These are phyloP conservation scores for Myxozyma geophila DNA, from an alignment of 805 yeast species.

Conservation along the genomic window DNA sequence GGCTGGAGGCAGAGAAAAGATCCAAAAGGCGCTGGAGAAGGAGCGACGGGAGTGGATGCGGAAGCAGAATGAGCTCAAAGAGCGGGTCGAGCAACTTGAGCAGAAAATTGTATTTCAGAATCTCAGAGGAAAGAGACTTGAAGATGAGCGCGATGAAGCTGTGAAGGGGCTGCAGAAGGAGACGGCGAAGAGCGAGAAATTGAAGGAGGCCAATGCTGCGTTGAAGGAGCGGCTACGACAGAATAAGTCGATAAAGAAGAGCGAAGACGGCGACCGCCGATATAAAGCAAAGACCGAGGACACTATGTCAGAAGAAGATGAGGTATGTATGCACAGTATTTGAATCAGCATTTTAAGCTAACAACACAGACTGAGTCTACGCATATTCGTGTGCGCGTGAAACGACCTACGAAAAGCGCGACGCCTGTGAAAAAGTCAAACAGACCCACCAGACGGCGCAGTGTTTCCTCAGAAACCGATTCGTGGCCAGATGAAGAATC, in stretches of 20 bases:
- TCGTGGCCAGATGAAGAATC: neutral
- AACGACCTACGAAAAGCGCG: neutral
- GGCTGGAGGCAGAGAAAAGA: constrained; percentile 11
- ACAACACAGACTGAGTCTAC: neutral
- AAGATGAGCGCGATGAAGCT: constrained; percentile 31
- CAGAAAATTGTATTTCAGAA: constrained; percentile 17
- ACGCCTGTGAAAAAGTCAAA: neutral
- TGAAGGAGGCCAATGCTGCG: constrained; percentile 14
- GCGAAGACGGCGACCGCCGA: neutral
- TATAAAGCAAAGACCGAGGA: neutral
- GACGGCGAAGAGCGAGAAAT: constrained; percentile 9
- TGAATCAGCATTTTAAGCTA: neutral
- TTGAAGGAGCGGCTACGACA: constrained; percentile 8
- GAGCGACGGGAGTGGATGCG: constrained; percentile 29
- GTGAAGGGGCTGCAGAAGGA: constrained; percentile 14
- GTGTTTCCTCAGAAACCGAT: neutral
- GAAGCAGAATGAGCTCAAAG: constrained; percentile 17
- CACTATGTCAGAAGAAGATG: constrained; percentile 2
- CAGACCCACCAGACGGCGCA: neutral
- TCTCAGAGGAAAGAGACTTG: constrained; percentile 10
- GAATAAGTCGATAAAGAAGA: neutral
- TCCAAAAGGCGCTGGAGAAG: constrained; percentile 25
- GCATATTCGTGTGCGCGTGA: neutral
- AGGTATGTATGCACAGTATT: neutral
- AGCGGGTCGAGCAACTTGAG: constrained; percentile 22